Percentiles rank a stretch among this genome's conserved stretches.
phyloP scores from a whole-genome alignment of 306 rosid genomes.

The Pueraria montana region DNA sequence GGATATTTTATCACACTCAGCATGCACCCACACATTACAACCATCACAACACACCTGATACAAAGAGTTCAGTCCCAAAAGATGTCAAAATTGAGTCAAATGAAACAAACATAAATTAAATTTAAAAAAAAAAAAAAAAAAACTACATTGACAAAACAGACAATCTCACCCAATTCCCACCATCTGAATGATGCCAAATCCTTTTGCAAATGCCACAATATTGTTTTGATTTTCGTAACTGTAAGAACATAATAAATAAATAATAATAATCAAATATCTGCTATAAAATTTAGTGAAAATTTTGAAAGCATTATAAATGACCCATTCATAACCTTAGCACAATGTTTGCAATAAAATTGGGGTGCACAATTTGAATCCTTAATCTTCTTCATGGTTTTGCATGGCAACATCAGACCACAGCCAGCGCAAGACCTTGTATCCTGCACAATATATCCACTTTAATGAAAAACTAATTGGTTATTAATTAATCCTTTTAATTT shows the following conservation, averaged over 20 bases:
- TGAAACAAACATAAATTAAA: not conserved
- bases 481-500: not conserved
- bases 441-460: conserved; percentile 62
- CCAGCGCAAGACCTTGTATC: conserved; percentile 76
- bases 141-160: conserved; percentile 41
- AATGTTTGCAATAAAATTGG: conserved; percentile 77
- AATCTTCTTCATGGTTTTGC: conserved; percentile 69
- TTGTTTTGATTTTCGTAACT: conserved; percentile 91
- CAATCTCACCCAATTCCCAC: conserved; percentile 94
- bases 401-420: conserved; percentile 69
- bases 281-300: conserved; percentile 23
- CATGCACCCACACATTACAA: conserved; percentile 99
- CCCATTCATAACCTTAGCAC: conserved; percentile 74
- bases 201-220: conserved; percentile 96
- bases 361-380: conserved; percentile 62
- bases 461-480: conserved; percentile 37
- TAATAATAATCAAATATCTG: conserved; percentile 40
- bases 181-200: conserved; percentile 97
- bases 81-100: conserved; percentile 5
- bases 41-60: conserved; percentile 94
- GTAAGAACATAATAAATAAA: conserved; percentile 38
- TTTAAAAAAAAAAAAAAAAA: not conserved
- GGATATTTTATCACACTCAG: conserved; percentile 86
- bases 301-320: conserved; percentile 22
- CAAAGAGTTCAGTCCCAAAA: conserved; percentile 49